Evolutionary conservation across 768 basidiomycete genomes (phyloP).

Genomic region (Panus rudis): DNA sequence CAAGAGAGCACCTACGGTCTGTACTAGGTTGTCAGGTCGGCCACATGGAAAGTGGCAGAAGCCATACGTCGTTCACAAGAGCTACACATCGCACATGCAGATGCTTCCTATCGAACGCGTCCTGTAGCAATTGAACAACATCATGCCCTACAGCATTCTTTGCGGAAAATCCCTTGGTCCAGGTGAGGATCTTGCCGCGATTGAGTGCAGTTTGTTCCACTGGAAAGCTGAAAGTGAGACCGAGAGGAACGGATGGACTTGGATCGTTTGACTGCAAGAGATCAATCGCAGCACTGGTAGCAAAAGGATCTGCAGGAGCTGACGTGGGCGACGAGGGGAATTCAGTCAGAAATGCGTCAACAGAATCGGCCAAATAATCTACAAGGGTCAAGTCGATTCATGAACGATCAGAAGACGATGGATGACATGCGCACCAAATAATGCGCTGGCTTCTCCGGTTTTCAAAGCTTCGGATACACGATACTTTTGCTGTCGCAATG

Average conservation of each 20-base stretch:
- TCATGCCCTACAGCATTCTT: conserved; percentile 87
- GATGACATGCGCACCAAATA: conserved; percentile 61
- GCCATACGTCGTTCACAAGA: conserved; percentile 85
- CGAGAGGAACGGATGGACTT: conserved; percentile 49
- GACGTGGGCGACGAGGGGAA: conserved; percentile 13
- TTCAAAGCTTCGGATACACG: conserved; percentile 92
- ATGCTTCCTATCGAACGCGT: conserved; percentile 87
- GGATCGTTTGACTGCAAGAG: conserved; percentile 32
- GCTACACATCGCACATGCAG: conserved; percentile 89
- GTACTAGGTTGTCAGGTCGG: neutral
- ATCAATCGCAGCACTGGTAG: conserved; percentile 10
- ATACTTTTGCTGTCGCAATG: conserved; percentile 91
- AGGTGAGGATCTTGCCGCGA: conserved; percentile 84
- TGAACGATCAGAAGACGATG: neutral
- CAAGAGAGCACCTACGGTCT: conserved; percentile 95
- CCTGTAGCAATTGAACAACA: conserved; percentile 83
- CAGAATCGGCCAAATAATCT: conserved; percentile 98
- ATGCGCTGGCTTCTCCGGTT: conserved; percentile 77
- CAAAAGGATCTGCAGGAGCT: conserved; percentile 15
- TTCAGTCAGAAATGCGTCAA: conserved; percentile 88
- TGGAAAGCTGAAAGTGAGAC: conserved; percentile 95
- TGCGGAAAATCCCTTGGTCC: conserved; percentile 95
- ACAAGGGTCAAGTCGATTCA: conserved; percentile 5
- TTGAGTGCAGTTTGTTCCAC: conserved; percentile 94
- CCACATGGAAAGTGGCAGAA: neutral